phyloP scores from a whole-genome alignment of 345 rosid genomes.

The Heritiera fomes region DNA sequence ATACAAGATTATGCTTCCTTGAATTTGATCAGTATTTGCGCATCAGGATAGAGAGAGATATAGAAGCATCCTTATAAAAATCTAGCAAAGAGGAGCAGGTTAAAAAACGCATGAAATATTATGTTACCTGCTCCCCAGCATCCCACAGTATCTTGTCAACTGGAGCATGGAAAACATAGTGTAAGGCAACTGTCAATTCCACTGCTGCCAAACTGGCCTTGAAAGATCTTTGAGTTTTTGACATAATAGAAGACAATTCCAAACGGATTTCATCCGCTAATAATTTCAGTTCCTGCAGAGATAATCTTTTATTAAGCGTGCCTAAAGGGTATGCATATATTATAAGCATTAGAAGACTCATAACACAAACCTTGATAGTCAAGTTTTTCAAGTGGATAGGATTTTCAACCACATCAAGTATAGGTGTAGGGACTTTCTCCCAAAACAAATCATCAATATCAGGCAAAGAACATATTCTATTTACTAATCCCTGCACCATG shows the following conservation, averaged over 20 bases:
- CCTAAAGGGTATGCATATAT: background rate
- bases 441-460: too few relatives aligned
- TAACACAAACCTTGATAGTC: too few relatives aligned
- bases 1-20: background rate
- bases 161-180: slow-evolving; percentile 84
- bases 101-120: slow-evolving; percentile 7
- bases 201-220: slow-evolving; percentile 70
- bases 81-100: background rate
- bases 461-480: too few relatives aligned
- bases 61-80: background rate
- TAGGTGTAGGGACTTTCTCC: too few relatives aligned
- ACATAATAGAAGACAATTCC: slow-evolving; percentile 52
- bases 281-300: slow-evolving; percentile 69
- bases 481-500: too few relatives aligned
- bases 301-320: slow-evolving; percentile 1
- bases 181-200: slow-evolving; percentile 83
- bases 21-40: background rate
- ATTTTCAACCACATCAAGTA: too few relatives aligned
- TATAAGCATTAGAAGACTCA: too few relatives aligned
- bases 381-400: too few relatives aligned
- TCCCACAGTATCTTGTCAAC: slow-evolving; percentile 91
- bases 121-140: slow-evolving; percentile 75
- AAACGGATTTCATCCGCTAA: slow-evolving; percentile 69
- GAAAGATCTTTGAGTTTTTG: slow-evolving; percentile 49
- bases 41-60: background rate